phyloP scores from a whole-genome alignment of 1,139 yeast genomes.

The Wickerhamomyces sp. region DNA sequence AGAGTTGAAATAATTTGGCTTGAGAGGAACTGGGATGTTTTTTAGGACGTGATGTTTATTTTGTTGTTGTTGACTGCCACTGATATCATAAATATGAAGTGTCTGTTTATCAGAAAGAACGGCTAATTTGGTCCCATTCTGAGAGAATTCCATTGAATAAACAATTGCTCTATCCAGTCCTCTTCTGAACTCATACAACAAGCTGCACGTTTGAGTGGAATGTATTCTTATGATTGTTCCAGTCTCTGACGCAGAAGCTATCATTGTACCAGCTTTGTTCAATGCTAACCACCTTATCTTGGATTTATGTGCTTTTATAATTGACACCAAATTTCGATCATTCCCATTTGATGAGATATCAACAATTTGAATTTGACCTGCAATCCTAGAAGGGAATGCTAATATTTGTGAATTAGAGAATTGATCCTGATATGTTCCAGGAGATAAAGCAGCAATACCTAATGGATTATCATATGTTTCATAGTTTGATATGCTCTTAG shows the following conservation, averaged over 20 bases:
- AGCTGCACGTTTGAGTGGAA: slow-evolving; percentile 66
- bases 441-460: slow-evolving; percentile 65
- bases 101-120: slow-evolving; percentile 87
- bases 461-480: slow-evolving; percentile 66
- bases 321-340: slow-evolving; percentile 57
- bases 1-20: slow-evolving; percentile 74
- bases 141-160: slow-evolving; percentile 80
- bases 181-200: slow-evolving; percentile 77
- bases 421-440: slow-evolving; percentile 23
- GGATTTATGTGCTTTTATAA: slow-evolving; percentile 80
- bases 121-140: slow-evolving; percentile 69
- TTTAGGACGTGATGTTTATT: slow-evolving; percentile 69
- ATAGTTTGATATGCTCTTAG: slow-evolving; percentile 60
- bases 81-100: slow-evolving; percentile 70
- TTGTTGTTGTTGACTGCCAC: slow-evolving; percentile 22
- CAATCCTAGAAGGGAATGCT: slow-evolving; percentile 59
- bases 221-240: slow-evolving; percentile 85
- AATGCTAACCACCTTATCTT: slow-evolving; percentile 62
- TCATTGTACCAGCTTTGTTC: slow-evolving; percentile 66
- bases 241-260: slow-evolving; percentile 84
- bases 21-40: slow-evolving; percentile 54
- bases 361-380: slow-evolving; percentile 32
- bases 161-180: slow-evolving; percentile 82
- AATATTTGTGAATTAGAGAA: slow-evolving; percentile 38
- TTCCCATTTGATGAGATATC: slow-evolving; percentile 23